phyloP scores from a whole-genome alignment of 768 basidiomycete species.

The Amanita polypyramis region DNA sequence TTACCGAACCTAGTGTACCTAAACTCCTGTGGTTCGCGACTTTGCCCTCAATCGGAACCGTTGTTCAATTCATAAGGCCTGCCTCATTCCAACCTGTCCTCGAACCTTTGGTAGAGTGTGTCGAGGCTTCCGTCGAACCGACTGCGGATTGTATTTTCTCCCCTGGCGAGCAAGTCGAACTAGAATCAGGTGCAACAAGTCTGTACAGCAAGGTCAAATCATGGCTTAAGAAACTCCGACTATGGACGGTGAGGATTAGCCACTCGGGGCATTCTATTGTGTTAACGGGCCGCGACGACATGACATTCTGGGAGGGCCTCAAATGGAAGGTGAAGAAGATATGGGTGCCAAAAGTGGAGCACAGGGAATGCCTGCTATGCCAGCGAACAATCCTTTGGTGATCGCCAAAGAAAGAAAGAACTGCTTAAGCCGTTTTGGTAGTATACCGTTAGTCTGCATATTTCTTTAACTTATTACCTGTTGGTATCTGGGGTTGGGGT shows the following conservation, averaged over 20 bases:
- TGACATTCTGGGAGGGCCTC: conserved; percentile 1
- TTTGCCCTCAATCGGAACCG: background rate
- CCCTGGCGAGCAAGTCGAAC: background rate
- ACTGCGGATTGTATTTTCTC: background rate
- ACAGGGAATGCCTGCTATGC: background rate
- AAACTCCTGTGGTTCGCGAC: background rate
- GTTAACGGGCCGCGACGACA: background rate
- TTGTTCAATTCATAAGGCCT: background rate
- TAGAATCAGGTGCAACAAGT: background rate
- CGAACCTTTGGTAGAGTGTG: conserved; percentile 1
- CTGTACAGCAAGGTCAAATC: background rate
- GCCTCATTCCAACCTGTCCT: background rate
- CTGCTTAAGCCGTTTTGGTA: too few species aligned
- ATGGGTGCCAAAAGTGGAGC: conserved; percentile 4
- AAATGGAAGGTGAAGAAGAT: conserved; percentile 3
- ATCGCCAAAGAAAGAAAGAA: too few species aligned
- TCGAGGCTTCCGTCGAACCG: background rate
- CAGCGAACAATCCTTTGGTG: background rate
- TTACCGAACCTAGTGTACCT: background rate
- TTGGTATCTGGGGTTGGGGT: too few species aligned
- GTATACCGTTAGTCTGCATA: too few species aligned
- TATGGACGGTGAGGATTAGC: background rate
- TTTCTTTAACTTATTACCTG: too few species aligned
- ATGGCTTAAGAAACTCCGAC: conserved; percentile 3
- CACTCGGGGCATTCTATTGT: background rate